These are phyloP conservation scores for Xylaria digitata DNA, from an alignment of 2,329 filamentous ascomycete species.

Conservation along the genomic window DNA sequence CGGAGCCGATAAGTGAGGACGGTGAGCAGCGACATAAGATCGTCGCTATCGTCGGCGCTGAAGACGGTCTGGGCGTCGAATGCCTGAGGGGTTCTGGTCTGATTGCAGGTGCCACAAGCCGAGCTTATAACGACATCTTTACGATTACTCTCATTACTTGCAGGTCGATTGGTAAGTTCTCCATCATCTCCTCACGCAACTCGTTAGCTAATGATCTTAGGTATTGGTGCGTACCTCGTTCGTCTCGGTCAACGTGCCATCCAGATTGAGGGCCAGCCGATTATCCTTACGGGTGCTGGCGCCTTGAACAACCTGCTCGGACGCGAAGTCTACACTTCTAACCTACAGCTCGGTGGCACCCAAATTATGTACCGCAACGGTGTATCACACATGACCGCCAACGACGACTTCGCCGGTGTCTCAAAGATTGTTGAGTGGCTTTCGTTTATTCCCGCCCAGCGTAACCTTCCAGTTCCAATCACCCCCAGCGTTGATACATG, in stretches of 20 bases:
- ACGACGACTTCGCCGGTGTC: conserved; percentile 97
- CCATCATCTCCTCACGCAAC: conserved; percentile 28
- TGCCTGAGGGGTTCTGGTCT: conserved; percentile 96
- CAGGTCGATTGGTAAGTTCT: conserved; percentile 84
- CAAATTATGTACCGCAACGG: conserved; percentile 99
- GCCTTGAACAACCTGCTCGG: conserved; percentile 98
- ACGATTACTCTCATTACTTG: conserved; percentile 97
- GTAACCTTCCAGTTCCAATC: conserved; percentile 92
- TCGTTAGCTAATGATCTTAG: conserved; percentile 57
- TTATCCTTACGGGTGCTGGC: conserved; percentile 96
- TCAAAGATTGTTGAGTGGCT: conserved; percentile 99
- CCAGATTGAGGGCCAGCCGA: conserved; percentile 98
- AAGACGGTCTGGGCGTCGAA: conserved; percentile 97
- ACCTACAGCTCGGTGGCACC: conserved; percentile 98
- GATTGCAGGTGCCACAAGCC: conserved; percentile 96
- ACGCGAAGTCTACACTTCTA: conserved; percentile 98
- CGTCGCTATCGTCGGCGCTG: conserved; percentile 88
- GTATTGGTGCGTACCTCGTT: conserved; percentile 98
- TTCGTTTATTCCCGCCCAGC: conserved; percentile 96
- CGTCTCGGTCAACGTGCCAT: conserved; percentile 98
- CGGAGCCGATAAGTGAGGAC: conserved; percentile 85
- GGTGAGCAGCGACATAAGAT: conserved; percentile 95
- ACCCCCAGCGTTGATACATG: conserved; percentile 85
- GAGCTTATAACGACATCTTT: conserved; percentile 98
- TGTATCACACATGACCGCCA: conserved; percentile 98